These are phyloP conservation scores for Usnea hakonensis DNA, from an alignment of 495 filamentous ascomycete genomes.

Conservation along the genomic window DNA sequence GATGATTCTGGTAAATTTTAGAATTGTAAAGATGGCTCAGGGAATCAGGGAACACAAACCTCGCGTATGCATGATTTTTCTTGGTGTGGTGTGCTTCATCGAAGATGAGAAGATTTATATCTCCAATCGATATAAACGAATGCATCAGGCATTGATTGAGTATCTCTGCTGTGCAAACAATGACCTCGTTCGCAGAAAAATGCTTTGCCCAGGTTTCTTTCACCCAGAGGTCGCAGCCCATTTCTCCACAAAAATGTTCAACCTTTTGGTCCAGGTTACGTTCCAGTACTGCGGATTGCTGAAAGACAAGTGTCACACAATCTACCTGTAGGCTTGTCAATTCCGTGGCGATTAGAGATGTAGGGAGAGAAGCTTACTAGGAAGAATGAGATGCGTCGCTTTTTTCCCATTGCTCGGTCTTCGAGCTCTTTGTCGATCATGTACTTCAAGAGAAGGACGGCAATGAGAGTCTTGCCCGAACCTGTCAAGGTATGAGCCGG, in stretches of 20 bases:
- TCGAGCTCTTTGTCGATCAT: slow-evolving; percentile 72
- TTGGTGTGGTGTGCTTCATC: slow-evolving; percentile 97
- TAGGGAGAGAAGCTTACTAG: slow-evolving; percentile 42
- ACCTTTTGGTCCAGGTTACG: slow-evolving; percentile 78
- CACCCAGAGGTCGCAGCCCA: slow-evolving; percentile 59
- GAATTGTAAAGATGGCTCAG: neutral
- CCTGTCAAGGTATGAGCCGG: slow-evolving; percentile 39
- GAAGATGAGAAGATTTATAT: slow-evolving; percentile 88
- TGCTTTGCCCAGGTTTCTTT: slow-evolving; percentile 61
- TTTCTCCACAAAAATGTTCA: slow-evolving; percentile 68
- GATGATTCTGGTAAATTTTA: slow-evolving; percentile 54
- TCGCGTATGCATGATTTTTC: slow-evolving; percentile 85
- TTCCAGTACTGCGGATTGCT: slow-evolving; percentile 76
- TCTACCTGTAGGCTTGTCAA: slow-evolving; percentile 50
- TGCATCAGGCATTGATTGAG: slow-evolving; percentile 70
- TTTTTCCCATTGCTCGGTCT: slow-evolving; percentile 51
- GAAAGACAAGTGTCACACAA: slow-evolving; percentile 82
- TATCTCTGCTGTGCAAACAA: slow-evolving; percentile 91
- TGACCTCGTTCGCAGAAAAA: slow-evolving; percentile 67
- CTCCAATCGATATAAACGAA: slow-evolving; percentile 70
- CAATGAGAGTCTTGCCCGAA: slow-evolving; percentile 95
- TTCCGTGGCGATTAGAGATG: neutral
- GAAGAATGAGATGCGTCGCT: slow-evolving; percentile 71
- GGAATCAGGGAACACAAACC: slow-evolving; percentile 32
- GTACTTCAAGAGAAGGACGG: slow-evolving; percentile 75